These are phyloP conservation scores for Scedosporium boydii DNA, from an alignment of 2,329 filamentous ascomycete genomes.

Conservation along the genomic window DNA sequence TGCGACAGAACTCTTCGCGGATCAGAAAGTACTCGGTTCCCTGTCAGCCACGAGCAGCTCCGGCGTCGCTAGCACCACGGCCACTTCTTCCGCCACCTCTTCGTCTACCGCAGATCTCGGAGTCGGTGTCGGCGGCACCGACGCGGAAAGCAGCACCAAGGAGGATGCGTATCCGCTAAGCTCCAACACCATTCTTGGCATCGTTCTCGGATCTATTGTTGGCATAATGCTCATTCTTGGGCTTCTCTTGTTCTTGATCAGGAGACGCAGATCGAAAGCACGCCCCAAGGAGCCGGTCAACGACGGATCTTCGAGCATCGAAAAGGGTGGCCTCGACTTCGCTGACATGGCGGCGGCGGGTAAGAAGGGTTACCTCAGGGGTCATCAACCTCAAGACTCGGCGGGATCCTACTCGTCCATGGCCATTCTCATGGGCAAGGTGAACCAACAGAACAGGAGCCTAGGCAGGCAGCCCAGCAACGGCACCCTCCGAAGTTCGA, in stretches of 20 bases:
- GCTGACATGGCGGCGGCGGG: conserved; percentile 18
- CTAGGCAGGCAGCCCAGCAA: conserved; percentile 46
- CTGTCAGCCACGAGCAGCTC: conserved; percentile 18
- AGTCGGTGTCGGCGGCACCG: conserved; percentile 12
- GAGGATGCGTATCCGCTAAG: conserved; percentile 12
- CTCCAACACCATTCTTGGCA: conserved; percentile 60
- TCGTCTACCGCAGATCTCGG: conserved; percentile 16
- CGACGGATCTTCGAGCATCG: conserved; percentile 22
- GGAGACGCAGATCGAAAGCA: conserved; percentile 37
- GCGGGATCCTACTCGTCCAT: conserved; percentile 52
- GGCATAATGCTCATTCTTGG: conserved; percentile 64
- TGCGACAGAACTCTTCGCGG: conserved; percentile 51
- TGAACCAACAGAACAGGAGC: conserved; percentile 14
- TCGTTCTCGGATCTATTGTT: conserved; percentile 72
- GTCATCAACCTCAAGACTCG: conserved; percentile 44
- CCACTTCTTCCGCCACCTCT: conserved; percentile 18
- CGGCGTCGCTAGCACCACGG: conserved; percentile 17
- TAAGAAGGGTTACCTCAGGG: conserved; percentile 29
- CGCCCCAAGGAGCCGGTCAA: conserved; percentile 23
- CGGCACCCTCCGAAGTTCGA: conserved; percentile 38
- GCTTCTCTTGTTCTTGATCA: conserved; percentile 59
- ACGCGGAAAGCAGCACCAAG: background rate
- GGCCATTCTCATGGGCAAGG: conserved; percentile 53
- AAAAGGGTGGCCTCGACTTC: conserved; percentile 46
- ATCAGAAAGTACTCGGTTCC: conserved; percentile 27